Evolutionary conservation across 2,329 filamentous ascomycete species (phyloP), one percentile per base, ranked within the genome.

Genomic region (Colletotrichum sp.): DNA sequence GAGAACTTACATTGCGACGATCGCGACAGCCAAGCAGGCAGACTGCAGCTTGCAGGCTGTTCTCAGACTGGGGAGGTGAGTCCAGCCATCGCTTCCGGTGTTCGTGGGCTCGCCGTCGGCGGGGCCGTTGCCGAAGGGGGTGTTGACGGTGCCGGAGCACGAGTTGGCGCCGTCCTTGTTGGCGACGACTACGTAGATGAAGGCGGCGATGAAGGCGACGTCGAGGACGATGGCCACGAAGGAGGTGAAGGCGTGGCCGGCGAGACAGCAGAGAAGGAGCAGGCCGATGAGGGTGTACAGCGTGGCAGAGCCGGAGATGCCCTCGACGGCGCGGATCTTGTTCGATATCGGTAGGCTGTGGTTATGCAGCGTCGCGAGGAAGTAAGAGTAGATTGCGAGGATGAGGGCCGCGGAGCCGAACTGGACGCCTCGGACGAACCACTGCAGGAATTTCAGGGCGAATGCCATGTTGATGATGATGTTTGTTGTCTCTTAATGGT

Each of bases 331-430:
- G 72, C 93, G 92, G 75, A 93, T 86, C 86, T 91, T 93, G 79
- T 85, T 91, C 21, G 90, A 87, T 78, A 96, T 96, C 74, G 81
- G 73, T 16, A 93, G 84, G 79, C 92, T 80, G 85, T 95, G 92
- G 80, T 93, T 91, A 77, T 90, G 83, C 16, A 96, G 90, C 10
- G 94, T 90, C 10, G 94, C 92, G 66, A 98, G 91, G 89, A 96
- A 98, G 89, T 98, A 98, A 66, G 93, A 93, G 88, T 94, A 96
- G 81, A 97, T 91, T 79, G 91, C 94, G 77, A 98, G 90, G 77
- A 96, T 90, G 79, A 98, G 89, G 75, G 90, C 92, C 10, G 93
- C 89, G 83, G 92, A 94, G 82, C 91, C 88, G 84, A 98, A 94
- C 81, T 95, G 92, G 72, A 98, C 85, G 78, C 90, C 86, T 79